Base-by-base conservation (phyloP, 75 land plant genomes). In the Isoetes taiwanensis region DNA sequence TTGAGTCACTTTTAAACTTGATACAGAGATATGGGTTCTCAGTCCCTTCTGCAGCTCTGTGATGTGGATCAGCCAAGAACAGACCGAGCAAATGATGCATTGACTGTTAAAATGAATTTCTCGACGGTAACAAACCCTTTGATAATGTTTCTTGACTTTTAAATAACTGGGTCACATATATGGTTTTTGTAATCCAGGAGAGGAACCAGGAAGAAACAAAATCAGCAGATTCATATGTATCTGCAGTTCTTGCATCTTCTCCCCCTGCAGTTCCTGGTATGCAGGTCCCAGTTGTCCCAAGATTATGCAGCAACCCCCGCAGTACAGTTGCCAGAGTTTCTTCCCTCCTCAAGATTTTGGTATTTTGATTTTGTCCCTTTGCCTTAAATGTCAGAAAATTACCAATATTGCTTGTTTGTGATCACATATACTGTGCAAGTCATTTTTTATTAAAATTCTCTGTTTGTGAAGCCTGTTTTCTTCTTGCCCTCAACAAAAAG, bases 331-430 rank as follows among this genome's bases (percentile, higher is more conserved):
- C 73, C 17, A 65, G 96, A 68, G 77, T 83, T 17, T 74, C 84
- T 30, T 41, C 86, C 8, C 78, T 94, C 76, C 62, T 68, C 39
- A 88, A 80, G 68, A 67, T 88, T 34, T 54, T 94, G 86, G 99
- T 94, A 59, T 64, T 86, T n/a, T n/a, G n/a, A n/a, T n/a, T n/a
- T n/a, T n/a, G n/a, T n/a, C n/a, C n/a, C n/a, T n/a, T n/a, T n/a
- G n/a, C n/a, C n/a, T n/a, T n/a, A n/a, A n/a, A n/a, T n/a, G n/a
- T n/a, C n/a, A n/a, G n/a, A n/a, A n/a, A n/a, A n/a, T n/a, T n/a
- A n/a, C n/a, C n/a, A n/a, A n/a, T n/a, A n/a, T n/a, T n/a, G n/a
- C n/a, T n/a, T n/a, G n/a, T n/a, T n/a, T n/a, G n/a, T n/a, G n/a
- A n/a, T n/a, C n/a, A n/a, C n/a, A n/a, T n/a, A n/a, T n/a, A n/a